Evolutionary conservation across 1,284 basidiomycete species (phyloP).

Genomic region (Tilletiopsis washingtonensis): DNA sequence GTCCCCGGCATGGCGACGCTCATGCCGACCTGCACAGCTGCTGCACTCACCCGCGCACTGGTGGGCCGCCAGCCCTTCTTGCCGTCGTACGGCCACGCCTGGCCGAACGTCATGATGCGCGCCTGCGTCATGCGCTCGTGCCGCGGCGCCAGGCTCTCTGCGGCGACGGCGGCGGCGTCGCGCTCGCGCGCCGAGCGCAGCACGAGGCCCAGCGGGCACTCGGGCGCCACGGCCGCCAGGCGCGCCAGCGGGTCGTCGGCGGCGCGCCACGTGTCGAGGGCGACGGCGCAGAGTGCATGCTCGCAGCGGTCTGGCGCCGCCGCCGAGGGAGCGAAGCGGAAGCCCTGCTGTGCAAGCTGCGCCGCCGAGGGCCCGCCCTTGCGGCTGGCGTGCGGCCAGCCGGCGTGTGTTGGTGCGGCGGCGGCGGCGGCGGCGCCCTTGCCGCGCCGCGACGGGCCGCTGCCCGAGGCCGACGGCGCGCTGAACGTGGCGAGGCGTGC

Average conservation of each 20-base stretch:
- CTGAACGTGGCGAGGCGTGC: no score
- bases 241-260: neutral
- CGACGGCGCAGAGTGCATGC: neutral
- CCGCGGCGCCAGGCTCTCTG: neutral
- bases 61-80: conserved; percentile 47
- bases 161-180: neutral
- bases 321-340: neutral
- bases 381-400: conserved; percentile 9
- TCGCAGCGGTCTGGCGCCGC: neutral
- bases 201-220: neutral
- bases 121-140: conserved; percentile 27
- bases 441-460: no score
- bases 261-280: neutral
- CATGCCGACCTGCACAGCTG: neutral
- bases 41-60: conserved; percentile 29
- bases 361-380: no score
- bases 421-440: no score
- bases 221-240: neutral
- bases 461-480: no score
- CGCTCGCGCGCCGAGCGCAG: neutral
- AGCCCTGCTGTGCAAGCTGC: neutral
- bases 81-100: conserved; percentile 41
- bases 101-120: conserved; percentile 38
- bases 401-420: no score
- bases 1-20: no score